phyloP scores from a whole-genome alignment of 2,329 filamentous ascomycete genomes.

The Fusarium verrucosum region DNA sequence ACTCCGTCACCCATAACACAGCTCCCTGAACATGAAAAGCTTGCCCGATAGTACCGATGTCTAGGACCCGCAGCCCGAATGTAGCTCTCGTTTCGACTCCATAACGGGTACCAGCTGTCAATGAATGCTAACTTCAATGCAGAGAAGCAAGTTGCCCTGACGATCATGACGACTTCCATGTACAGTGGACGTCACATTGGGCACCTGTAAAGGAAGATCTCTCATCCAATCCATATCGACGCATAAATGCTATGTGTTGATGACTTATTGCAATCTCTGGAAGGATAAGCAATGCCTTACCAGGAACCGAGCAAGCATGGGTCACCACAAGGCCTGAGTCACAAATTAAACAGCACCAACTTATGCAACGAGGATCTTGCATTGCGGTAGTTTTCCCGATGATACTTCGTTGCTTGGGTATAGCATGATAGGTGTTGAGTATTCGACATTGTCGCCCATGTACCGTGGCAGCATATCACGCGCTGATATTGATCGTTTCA shows the following conservation, averaged over 20 bases:
- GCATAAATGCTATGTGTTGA: neutral
- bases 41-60: conserved; percentile 2
- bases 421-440: conserved; percentile 1
- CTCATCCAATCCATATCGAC: neutral
- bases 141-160: conserved; percentile 13
- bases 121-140: neutral
- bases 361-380: conserved; percentile 7
- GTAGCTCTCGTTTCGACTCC: too few species aligned
- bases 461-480: conserved; percentile 7
- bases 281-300: conserved; percentile 14
- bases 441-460: neutral
- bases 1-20: neutral
- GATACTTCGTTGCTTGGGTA: conserved; percentile 7
- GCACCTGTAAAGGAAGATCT: neutral
- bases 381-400: neutral
- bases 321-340: conserved; percentile 5
- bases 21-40: neutral
- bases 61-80: conserved; percentile 24
- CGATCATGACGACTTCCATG: conserved; percentile 13
- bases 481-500: conserved; percentile 12
- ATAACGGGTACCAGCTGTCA: conserved; percentile 13
- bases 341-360: neutral
- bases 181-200: neutral
- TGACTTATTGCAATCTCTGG: conserved; percentile 26
- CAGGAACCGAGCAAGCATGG: conserved; percentile 11